These are phyloP conservation scores for Aspergillus incahuasiensis DNA, from an alignment of 495 filamentous ascomycete species.

Conservation along the genomic window DNA sequence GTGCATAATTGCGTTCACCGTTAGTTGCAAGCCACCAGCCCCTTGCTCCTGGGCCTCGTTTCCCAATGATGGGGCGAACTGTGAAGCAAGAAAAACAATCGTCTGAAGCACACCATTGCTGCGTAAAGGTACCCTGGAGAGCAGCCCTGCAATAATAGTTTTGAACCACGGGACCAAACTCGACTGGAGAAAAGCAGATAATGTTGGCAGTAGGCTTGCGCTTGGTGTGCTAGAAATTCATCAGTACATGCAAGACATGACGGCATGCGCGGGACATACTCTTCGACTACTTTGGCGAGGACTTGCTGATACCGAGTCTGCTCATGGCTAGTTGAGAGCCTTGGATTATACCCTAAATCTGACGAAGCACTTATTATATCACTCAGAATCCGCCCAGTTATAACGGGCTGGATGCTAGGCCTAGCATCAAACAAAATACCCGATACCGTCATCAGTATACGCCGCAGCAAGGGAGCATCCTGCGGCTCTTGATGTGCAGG, in stretches of 20 bases:
- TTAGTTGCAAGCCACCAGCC: slow-evolving; percentile 57
- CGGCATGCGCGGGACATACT: slow-evolving; percentile 27
- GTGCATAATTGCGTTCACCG: slow-evolving; percentile 66
- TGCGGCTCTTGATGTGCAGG: slow-evolving; percentile 19
- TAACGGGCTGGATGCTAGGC: slow-evolving; percentile 37
- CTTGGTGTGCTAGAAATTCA: slow-evolving; percentile 34
- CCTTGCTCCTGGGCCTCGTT: slow-evolving; percentile 31
- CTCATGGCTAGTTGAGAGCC: slow-evolving; percentile 15
- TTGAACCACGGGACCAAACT: slow-evolving; percentile 46
- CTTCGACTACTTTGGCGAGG: slow-evolving; percentile 36
- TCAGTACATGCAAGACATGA: slow-evolving; percentile 17
- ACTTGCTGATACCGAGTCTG: slow-evolving; percentile 22
- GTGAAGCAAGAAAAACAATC: slow-evolving; percentile 65
- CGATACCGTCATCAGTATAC: slow-evolving; percentile 25
- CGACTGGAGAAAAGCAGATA: slow-evolving; percentile 45
- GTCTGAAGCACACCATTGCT: slow-evolving; percentile 60
- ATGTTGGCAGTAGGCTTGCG: slow-evolving; percentile 37
- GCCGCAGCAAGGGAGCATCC: slow-evolving; percentile 30
- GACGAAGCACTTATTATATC: slow-evolving; percentile 40
- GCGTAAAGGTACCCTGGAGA: slow-evolving; percentile 63
- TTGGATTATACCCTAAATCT: slow-evolving; percentile 40
- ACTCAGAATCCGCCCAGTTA: slow-evolving; percentile 41
- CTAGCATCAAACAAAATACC: slow-evolving; percentile 30
- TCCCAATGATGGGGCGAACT: slow-evolving; percentile 45
- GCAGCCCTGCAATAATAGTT: slow-evolving; percentile 42